Conservation (phyloP, 768 basidiomycete species). For the Clathrus columnatus region DNA sequence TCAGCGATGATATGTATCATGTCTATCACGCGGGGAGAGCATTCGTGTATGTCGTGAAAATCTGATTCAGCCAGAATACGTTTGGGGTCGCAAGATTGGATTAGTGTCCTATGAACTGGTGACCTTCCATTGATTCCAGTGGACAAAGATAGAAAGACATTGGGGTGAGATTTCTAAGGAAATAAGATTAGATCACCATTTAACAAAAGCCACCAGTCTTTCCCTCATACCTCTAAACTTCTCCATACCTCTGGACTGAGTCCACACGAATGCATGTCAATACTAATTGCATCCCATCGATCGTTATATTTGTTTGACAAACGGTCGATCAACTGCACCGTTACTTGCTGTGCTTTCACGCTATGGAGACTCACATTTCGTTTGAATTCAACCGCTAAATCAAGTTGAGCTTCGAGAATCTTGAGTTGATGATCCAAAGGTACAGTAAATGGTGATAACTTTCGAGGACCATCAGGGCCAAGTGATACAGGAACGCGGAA, state of each 20-base stretch:
- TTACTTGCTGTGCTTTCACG: conserved; percentile 66
- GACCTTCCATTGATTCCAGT: conserved; percentile 76
- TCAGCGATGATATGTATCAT: conserved; percentile 66
- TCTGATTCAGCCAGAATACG: conserved; percentile 86
- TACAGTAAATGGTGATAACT: conserved; percentile 68
- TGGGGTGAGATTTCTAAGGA: conserved; percentile 55
- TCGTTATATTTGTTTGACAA: conserved; percentile 51
- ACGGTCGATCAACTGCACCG: conserved; percentile 52
- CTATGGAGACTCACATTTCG: conserved; percentile 84
- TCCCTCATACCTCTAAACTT: conserved; percentile 49
- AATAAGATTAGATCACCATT: background rate
- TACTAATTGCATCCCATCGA: conserved; percentile 56
- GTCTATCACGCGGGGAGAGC: conserved; percentile 60
- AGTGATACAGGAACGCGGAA: conserved; percentile 56
- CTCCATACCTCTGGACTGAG: conserved; percentile 69
- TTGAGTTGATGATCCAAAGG: conserved; percentile 73
- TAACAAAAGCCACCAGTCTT: background rate
- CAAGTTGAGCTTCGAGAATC: conserved; percentile 77
- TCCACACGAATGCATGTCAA: conserved; percentile 89
- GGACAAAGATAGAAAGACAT: conserved; percentile 83
- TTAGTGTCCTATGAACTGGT: conserved; percentile 50
- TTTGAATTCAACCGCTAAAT: conserved; percentile 69
- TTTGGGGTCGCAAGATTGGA: conserved; percentile 49
- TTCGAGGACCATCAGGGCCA: conserved; percentile 38
- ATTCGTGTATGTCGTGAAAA: conserved; percentile 55